These are phyloP conservation scores for Candida sp. DNA, from an alignment of 1,139 yeast genomes.

Conservation along the genomic window DNA sequence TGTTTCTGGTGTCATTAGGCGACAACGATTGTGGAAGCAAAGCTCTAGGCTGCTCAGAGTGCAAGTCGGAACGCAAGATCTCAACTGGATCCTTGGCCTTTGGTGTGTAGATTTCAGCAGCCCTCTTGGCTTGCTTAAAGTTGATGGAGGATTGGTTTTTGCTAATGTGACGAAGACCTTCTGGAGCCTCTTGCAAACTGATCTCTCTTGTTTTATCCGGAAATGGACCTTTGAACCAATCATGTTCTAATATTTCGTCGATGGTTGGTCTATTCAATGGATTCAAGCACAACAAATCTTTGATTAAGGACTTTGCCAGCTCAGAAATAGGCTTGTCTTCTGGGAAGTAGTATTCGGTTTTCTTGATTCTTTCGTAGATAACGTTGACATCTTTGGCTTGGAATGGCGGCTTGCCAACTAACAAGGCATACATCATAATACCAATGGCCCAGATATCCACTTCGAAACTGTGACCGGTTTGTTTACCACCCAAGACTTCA, in stretches of 20 bases:
- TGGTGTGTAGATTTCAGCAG: constrained; percentile 65
- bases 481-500: constrained; percentile 89
- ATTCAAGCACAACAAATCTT: constrained; percentile 73
- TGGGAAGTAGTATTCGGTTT: constrained; percentile 84
- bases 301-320: constrained; percentile 75
- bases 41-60: constrained; percentile 69
- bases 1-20: constrained; percentile 89
- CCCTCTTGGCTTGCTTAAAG: constrained; percentile 67
- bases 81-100: constrained; percentile 67
- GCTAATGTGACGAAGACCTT: constrained; percentile 58
- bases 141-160: constrained; percentile 70
- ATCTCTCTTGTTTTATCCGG: constrained; percentile 54
- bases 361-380: constrained; percentile 91
- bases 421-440: constrained; percentile 89
- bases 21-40: constrained; percentile 89
- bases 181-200: constrained; percentile 62
- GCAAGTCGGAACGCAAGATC: constrained; percentile 70
- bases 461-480: constrained; percentile 89
- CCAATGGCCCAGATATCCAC: constrained; percentile 99
- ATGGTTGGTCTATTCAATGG: constrained; percentile 91
- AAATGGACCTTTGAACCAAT: background rate
- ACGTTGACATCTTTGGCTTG: constrained; percentile 95
- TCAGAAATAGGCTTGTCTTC: constrained; percentile 67
- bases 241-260: background rate
- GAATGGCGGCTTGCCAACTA: constrained; percentile 95